These are phyloP conservation scores for Backusella luteola DNA, from an alignment of 192 early-diverging fungal species.

Conservation along the genomic window DNA sequence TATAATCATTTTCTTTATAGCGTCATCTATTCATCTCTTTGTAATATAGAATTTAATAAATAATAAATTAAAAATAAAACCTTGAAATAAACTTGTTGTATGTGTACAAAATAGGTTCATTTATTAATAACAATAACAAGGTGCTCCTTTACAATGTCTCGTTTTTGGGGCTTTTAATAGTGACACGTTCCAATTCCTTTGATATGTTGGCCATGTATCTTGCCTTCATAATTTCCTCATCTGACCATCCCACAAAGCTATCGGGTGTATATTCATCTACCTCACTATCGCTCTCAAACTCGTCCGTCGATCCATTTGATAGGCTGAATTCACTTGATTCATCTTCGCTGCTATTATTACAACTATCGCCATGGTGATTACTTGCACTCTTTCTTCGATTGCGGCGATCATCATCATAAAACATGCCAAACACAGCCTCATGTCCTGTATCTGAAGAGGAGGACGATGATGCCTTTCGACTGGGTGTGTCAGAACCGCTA, in stretches of 20 bases:
- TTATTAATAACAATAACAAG: not conserved
- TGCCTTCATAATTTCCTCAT: constrained; percentile 29
- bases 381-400: not conserved
- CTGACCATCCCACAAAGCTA: constrained; percentile 22
- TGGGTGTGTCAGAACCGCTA: not conserved
- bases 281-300: constrained; percentile 17
- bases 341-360: not conserved
- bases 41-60: not conserved
- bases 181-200: constrained; percentile 7
- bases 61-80: not conserved
- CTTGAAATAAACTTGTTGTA: not conserved
- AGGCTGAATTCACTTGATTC: not conserved
- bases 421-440: constrained; percentile 32
- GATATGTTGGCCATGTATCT: constrained; percentile 13
- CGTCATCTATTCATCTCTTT: not conserved
- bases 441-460: constrained; percentile 17
- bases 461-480: not conserved
- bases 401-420: constrained; percentile 17
- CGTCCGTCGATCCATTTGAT: constrained; percentile 12
- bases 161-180: not conserved
- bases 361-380: not conserved
- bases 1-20: not conserved
- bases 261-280: not conserved
- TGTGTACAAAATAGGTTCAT: not conserved
- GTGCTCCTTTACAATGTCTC: not conserved